Percentiles rank a stretch among this genome's conserved stretches.
These are phyloP conservation scores for Prototheca stagnorum DNA, from an alignment of 163 green algal genomes.

Conservation along the genomic window DNA sequence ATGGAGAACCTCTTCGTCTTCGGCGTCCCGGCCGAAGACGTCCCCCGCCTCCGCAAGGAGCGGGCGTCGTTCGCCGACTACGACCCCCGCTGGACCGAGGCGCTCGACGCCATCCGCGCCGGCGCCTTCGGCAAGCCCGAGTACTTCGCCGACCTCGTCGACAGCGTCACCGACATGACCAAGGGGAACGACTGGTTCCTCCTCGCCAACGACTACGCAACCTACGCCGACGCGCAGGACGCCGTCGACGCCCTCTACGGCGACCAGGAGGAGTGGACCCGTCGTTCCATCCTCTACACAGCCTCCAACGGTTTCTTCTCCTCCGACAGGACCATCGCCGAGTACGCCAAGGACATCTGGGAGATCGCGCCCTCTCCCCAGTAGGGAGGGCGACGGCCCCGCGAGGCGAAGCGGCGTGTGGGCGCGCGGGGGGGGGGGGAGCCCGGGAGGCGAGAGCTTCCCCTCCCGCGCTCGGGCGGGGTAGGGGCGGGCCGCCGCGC, in stretches of 20 bases:
- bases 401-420: background rate
- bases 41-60: conserved; percentile 55
- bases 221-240: conserved; percentile 62
- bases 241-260: conserved; percentile 59
- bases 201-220: conserved; percentile 88
- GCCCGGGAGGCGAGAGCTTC: background rate
- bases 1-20: conserved; percentile 99
- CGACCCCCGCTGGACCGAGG: conserved; percentile 47
- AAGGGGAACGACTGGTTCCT: conserved; percentile 77
- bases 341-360: conserved; percentile 77
- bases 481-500: too few relatives aligned
- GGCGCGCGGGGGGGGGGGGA: background rate
- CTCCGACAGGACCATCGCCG: conserved; percentile 84
- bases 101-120: conserved; percentile 65
- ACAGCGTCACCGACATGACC: conserved; percentile 48
- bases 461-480: too few relatives aligned
- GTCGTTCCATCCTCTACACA: conserved; percentile 81
- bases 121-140: conserved; percentile 75
- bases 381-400: background rate
- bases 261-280: conserved; percentile 66
- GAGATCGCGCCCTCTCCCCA: conserved; percentile 18
- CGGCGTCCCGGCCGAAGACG: conserved; percentile 53
- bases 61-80: conserved; percentile 32
- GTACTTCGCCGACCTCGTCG: conserved; percentile 71
- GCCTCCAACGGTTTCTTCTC: conserved; percentile 83